These are phyloP conservation scores for Mycena alexandri DNA, from an alignment of 768 basidiomycete species.

Conservation along the genomic window DNA sequence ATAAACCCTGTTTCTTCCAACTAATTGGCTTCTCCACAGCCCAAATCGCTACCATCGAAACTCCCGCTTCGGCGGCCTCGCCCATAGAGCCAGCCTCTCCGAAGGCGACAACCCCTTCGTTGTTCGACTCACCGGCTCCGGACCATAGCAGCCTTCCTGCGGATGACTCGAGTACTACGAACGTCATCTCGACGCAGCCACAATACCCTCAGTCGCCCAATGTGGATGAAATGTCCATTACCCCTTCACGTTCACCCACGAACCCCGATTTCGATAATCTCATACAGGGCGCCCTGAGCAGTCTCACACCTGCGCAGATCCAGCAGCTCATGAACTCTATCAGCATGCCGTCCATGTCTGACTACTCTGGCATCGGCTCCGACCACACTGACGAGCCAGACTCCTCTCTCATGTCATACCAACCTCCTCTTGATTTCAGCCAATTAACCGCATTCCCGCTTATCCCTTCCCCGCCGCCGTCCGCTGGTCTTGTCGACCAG, in stretches of 20 bases:
- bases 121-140: slow-evolving; percentile 33
- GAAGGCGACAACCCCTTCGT: background rate
- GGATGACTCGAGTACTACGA: slow-evolving; percentile 34
- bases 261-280: slow-evolving; percentile 56
- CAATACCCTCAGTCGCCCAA: slow-evolving; percentile 31
- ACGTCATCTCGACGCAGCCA: slow-evolving; percentile 30
- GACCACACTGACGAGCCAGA: slow-evolving; percentile 42
- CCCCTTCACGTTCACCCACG: slow-evolving; percentile 41
- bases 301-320: slow-evolving; percentile 68
- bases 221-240: slow-evolving; percentile 42
- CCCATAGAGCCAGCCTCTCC: slow-evolving; percentile 33
- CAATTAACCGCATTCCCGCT: slow-evolving; percentile 30
- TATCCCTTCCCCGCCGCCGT: slow-evolving; percentile 39
- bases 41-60: slow-evolving; percentile 35
- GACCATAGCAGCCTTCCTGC: slow-evolving; percentile 41
- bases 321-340: slow-evolving; percentile 68
- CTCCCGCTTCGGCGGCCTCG: slow-evolving; percentile 29
- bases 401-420: slow-evolving; percentile 46
- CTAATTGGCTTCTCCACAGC: slow-evolving; percentile 19
- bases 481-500: slow-evolving; percentile 50
- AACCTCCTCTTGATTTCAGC: slow-evolving; percentile 38
- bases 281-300: slow-evolving; percentile 64
- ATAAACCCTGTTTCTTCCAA: slow-evolving; percentile 21
- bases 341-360: slow-evolving; percentile 48
- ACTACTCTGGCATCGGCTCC: slow-evolving; percentile 43